Conservation (phyloP, 2,329 filamentous ascomycete genomes). For the Aspergillus ochraceus region DNA sequence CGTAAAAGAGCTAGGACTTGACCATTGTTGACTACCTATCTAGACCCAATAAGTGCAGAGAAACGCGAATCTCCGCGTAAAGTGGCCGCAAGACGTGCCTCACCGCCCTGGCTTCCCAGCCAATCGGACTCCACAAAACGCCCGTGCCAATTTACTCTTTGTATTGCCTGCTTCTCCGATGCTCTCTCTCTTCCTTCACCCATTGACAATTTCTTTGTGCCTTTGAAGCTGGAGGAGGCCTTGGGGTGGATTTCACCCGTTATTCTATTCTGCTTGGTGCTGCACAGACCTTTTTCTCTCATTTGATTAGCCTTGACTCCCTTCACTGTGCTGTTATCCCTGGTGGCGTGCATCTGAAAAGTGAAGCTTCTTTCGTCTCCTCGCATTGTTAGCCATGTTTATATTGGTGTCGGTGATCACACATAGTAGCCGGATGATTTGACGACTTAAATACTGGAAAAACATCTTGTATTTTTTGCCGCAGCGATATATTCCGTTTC, state of each 20-base stretch:
- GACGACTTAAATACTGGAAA: background rate
- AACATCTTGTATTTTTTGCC: background rate
- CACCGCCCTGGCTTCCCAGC: conserved; percentile 23
- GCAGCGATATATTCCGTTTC: background rate
- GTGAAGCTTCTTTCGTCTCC: conserved; percentile 5
- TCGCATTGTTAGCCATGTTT: conserved; percentile 13
- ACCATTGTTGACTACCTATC: too few species aligned
- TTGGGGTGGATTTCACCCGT: background rate
- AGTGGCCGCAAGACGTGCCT: conserved; percentile 15
- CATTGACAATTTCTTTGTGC: background rate
- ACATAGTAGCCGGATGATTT: background rate
- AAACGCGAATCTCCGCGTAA: conserved; percentile 25
- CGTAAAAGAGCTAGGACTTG: too few species aligned
- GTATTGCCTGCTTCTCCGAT: background rate
- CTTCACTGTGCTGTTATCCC: background rate
- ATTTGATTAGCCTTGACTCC: background rate
- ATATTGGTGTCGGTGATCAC: conserved; percentile 6
- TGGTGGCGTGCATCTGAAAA: conserved; percentile 1
- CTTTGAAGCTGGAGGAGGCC: background rate
- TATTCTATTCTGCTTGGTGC: background rate
- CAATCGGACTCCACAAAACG: conserved; percentile 10
- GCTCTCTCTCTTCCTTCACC: background rate
- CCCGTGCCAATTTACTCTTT: conserved; percentile 13
- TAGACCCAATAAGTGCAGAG: too few species aligned
- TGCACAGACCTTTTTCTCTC: background rate